Conservation (phyloP, 768 basidiomycete species). For the Kwoniella sp. region DNA sequence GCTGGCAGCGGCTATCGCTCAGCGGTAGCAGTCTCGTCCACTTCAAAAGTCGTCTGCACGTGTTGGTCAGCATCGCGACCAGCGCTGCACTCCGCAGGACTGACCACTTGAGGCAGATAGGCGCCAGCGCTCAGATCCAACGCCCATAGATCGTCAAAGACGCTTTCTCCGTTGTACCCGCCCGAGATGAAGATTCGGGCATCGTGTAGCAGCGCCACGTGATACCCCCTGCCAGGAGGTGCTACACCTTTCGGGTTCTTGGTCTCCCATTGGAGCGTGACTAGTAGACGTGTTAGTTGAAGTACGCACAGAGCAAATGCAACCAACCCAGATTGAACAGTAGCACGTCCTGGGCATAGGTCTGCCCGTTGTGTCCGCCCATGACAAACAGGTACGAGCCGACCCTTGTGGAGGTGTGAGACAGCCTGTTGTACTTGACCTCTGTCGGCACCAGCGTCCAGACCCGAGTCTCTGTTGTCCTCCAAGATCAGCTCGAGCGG, state of each 20-base stretch:
- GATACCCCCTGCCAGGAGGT: slow-evolving; percentile 76
- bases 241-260: slow-evolving; percentile 65
- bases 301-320: neutral
- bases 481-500: no score
- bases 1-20: no score
- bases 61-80: neutral
- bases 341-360: slow-evolving; percentile 67
- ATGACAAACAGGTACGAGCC: slow-evolving; percentile 85
- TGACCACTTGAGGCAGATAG: slow-evolving; percentile 84
- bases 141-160: slow-evolving; percentile 78
- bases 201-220: slow-evolving; percentile 74
- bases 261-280: slow-evolving; percentile 76
- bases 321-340: slow-evolving; percentile 77
- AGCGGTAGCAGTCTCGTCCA: slow-evolving; percentile 17
- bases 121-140: slow-evolving; percentile 82
- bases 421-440: slow-evolving; percentile 60
- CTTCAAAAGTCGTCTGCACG: slow-evolving; percentile 22
- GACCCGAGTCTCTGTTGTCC: slow-evolving; percentile 41
- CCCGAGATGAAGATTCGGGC: slow-evolving; percentile 80
- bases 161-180: slow-evolving; percentile 59
- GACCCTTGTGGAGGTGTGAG: slow-evolving; percentile 79
- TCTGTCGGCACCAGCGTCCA: slow-evolving; percentile 51
- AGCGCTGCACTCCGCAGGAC: slow-evolving; percentile 29
- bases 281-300: slow-evolving; percentile 51
- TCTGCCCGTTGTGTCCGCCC: slow-evolving; percentile 77